These are phyloP conservation scores for Exserohilum rostratum DNA, from an alignment of 2,329 filamentous ascomycete genomes.

Conservation along the genomic window DNA sequence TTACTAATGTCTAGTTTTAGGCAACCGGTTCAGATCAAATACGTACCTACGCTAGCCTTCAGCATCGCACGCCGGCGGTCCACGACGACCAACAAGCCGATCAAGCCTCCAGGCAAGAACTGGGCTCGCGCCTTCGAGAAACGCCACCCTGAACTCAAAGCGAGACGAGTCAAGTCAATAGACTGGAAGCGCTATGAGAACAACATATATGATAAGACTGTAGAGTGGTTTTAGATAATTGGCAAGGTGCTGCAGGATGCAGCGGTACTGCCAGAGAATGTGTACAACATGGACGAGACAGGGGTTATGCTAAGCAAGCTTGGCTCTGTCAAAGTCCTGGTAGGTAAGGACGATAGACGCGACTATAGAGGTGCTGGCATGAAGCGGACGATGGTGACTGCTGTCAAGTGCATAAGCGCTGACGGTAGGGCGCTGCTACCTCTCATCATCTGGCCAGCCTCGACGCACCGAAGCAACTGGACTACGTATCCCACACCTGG, in stretches of 20 bases:
- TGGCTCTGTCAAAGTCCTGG: slow-evolving; percentile 23
- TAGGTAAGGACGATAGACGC: slow-evolving; percentile 26
- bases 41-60: slow-evolving; percentile 23
- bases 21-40: slow-evolving; percentile 24
- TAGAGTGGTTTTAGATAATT: slow-evolving; percentile 28
- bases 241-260: slow-evolving; percentile 14
- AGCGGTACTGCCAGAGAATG: slow-evolving; percentile 23
- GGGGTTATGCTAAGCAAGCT: slow-evolving; percentile 12
- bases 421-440: not conserved
- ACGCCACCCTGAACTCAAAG: slow-evolving; percentile 21
- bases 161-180: slow-evolving; percentile 20
- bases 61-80: slow-evolving; percentile 17
- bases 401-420: not conserved
- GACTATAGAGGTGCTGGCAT: slow-evolving; percentile 25
- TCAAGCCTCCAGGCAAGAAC: slow-evolving; percentile 7
- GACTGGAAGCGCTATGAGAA: slow-evolving; percentile 28
- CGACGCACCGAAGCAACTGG: not conserved
- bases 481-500: not conserved
- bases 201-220: slow-evolving; percentile 28
- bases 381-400: slow-evolving; percentile 26
- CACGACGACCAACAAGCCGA: slow-evolving; percentile 18
- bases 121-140: slow-evolving; percentile 17
- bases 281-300: slow-evolving; percentile 24
- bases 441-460: not conserved
- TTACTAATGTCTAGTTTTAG: slow-evolving; percentile 19